These are phyloP conservation scores for Artemisia argyi DNA, from an alignment of 129 eudicot species.

Conservation along the genomic window DNA sequence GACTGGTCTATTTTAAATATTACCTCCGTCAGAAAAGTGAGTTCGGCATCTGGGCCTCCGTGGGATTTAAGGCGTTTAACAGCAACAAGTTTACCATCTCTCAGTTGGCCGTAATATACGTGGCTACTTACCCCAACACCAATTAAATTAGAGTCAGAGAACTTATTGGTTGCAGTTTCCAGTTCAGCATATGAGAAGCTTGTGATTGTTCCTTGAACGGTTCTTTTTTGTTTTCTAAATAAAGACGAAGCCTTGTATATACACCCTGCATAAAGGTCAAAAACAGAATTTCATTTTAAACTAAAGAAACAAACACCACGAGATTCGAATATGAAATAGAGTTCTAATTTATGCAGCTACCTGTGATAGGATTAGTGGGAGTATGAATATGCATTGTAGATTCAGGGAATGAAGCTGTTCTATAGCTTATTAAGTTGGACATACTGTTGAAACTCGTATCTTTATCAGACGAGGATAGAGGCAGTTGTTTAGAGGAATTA, in stretches of 20 bases:
- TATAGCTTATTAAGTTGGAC: slow-evolving; percentile 65
- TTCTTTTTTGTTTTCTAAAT: slow-evolving; percentile 49
- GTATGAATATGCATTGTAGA: slow-evolving; percentile 40
- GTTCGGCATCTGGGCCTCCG: slow-evolving; percentile 64
- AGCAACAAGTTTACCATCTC: slow-evolving; percentile 82
- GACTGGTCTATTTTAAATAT: background rate
- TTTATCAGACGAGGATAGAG: slow-evolving; percentile 59
- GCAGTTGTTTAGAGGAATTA: slow-evolving; percentile 39
- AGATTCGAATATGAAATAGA: background rate
- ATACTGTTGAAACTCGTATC: slow-evolving; percentile 67
- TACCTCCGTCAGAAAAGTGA: slow-evolving; percentile 78
- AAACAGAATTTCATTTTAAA: background rate
- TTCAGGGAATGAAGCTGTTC: slow-evolving; percentile 44
- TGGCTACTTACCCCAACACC: slow-evolving; percentile 94
- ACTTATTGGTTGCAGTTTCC: slow-evolving; percentile 79
- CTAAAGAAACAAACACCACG: background rate
- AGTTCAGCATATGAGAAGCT: slow-evolving; percentile 66
- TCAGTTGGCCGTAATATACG: slow-evolving; percentile 75
- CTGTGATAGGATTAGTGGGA: slow-evolving; percentile 43
- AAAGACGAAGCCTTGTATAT: slow-evolving; percentile 44
- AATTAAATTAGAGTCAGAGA: slow-evolving; percentile 67
- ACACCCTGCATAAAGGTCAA: slow-evolving; percentile 57
- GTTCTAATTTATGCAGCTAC: slow-evolving; percentile 31
- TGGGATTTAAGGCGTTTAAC: slow-evolving; percentile 73
- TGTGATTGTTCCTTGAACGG: slow-evolving; percentile 59